Conservation (phyloP, 2,329 filamentous ascomycete genomes). For the Stagonosporopsis vannaccii region DNA sequence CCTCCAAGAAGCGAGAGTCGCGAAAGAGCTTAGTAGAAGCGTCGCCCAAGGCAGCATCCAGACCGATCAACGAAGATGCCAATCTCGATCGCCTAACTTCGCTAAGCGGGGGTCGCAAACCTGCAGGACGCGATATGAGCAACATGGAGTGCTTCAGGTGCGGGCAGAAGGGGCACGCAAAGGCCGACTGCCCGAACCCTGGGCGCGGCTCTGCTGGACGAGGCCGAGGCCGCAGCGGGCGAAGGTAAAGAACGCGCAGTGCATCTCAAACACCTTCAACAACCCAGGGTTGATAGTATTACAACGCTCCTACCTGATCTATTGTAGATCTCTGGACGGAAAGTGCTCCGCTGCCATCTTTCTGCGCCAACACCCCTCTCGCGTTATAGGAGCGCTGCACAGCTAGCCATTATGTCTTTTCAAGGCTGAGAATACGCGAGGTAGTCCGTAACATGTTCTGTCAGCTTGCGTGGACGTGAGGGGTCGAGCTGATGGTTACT, state of each 20-base stretch:
- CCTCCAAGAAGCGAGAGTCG: slow-evolving; percentile 52
- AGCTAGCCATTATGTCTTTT: neutral
- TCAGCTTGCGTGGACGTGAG: neutral
- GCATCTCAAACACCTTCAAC: neutral
- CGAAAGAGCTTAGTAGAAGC: slow-evolving; percentile 55
- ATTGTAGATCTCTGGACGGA: neutral
- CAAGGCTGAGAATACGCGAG: neutral
- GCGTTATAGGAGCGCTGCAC: neutral
- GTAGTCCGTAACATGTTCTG: neutral
- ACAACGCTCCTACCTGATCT: neutral
- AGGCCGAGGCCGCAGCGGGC: slow-evolving; percentile 30
- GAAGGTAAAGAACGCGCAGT: slow-evolving; percentile 22
- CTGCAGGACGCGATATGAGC: slow-evolving; percentile 35
- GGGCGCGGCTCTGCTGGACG: slow-evolving; percentile 37
- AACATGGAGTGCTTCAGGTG: slow-evolving; percentile 66
- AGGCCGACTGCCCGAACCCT: slow-evolving; percentile 60
- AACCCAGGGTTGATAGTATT: neutral
- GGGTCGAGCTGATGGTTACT: neutral
- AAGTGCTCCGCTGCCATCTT: neutral
- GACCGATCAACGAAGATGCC: slow-evolving; percentile 70
- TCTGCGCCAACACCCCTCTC: neutral
- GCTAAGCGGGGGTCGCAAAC: slow-evolving; percentile 55
- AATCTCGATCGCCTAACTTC: slow-evolving; percentile 68
- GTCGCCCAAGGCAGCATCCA: slow-evolving; percentile 61
- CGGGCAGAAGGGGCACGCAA: slow-evolving; percentile 67